A percentile compares a stretch with the other conserved stretches of the same genome.
Conservation (phyloP, 140 eudicot species). For the Flaveria floridana region DNA sequence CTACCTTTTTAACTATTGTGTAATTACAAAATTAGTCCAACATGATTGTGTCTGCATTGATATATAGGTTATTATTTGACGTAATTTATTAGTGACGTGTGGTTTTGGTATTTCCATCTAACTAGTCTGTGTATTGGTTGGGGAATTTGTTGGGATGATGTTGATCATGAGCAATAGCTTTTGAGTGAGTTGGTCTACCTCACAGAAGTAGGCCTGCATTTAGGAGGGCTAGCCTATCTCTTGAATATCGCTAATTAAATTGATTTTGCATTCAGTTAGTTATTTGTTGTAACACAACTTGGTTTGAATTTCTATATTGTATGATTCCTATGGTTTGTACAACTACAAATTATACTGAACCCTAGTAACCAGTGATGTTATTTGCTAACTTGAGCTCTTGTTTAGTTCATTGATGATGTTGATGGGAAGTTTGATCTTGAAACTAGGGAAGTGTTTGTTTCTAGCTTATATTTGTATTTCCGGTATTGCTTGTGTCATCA, state of each 20-base stretch:
- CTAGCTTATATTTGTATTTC: not conserved
- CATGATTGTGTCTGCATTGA: not conserved
- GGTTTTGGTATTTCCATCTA: not conserved
- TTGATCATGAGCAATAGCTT: not conserved
- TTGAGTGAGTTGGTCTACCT: no score
- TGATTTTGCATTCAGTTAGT: not conserved
- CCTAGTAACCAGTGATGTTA: not conserved
- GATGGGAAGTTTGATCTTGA: constrained; percentile 8
- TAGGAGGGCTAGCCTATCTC: no score
- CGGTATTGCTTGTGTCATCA: not conserved
- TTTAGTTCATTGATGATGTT: not conserved
- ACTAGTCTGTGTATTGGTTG: not conserved
- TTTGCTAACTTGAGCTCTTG: constrained; percentile 9
- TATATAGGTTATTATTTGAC: not conserved
- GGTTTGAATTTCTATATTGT: not conserved
- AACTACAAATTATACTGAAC: not conserved
- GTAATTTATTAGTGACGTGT: not conserved
- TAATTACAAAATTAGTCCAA: no score
- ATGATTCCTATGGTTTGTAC: not conserved
- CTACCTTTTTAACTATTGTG: no score
- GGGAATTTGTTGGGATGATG: not conserved
- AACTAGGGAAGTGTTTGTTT: not conserved
- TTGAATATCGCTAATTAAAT: not conserved
- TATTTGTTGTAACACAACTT: not conserved
- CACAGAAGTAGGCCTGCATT: no score